Evolutionary conservation across 495 filamentous ascomycete genomes (phyloP).

Genomic region (Xylaria venustula): DNA sequence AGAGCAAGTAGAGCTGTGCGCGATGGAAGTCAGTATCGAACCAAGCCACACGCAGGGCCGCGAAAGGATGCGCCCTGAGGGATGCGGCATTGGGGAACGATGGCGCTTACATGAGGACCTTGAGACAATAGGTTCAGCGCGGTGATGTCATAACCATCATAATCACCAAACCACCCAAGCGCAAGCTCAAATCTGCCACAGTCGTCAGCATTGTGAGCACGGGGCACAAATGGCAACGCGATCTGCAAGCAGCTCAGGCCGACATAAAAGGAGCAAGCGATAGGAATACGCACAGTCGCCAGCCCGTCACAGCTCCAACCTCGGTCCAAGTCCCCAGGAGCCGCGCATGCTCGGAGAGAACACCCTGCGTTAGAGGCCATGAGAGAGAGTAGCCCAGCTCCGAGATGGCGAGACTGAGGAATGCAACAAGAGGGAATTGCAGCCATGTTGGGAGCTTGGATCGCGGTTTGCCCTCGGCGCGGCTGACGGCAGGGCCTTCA

Average conservation of each 20-base stretch:
- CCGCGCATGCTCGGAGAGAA: constrained; percentile 62
- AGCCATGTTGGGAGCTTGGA: constrained; percentile 50
- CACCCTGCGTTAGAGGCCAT: constrained; percentile 45
- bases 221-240: not conserved
- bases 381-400: constrained; percentile 56
- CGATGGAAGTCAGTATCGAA: not conserved
- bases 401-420: constrained; percentile 62
- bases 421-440: constrained; percentile 62
- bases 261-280: not conserved
- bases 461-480: constrained; percentile 13
- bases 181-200: constrained; percentile 59
- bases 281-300: constrained; percentile 54
- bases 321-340: constrained; percentile 59
- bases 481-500: constrained; percentile 18
- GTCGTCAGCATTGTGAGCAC: not conserved
- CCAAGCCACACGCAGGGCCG: not conserved
- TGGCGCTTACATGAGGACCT: constrained; percentile 58
- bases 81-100: not conserved
- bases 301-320: constrained; percentile 58
- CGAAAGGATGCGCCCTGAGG: not conserved
- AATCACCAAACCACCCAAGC: constrained; percentile 66
- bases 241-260: not conserved
- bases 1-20: constrained; percentile 60
- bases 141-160: constrained; percentile 70
- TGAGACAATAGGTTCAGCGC: constrained; percentile 67